A percentile compares a stretch with the other conserved stretches of the same genome.
Conservation (phyloP, 1,284 basidiomycete genomes). For the Ganoderma lucidum region DNA sequence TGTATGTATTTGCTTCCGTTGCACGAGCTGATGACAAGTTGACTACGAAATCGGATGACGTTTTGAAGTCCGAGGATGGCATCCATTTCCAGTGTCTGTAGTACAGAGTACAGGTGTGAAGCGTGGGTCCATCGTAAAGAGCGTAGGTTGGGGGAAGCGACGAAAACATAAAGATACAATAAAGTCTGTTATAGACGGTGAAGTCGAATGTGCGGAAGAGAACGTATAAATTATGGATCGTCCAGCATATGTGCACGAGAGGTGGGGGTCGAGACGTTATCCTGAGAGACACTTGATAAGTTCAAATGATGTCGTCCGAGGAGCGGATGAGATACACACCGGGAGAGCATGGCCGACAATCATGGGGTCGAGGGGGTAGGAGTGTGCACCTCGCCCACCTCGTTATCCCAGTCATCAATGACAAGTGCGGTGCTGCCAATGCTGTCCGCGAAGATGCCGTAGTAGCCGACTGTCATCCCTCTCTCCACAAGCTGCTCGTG, state of each 20-base stretch:
- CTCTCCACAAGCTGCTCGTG: conserved; percentile 31
- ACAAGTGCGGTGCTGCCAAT: conserved; percentile 32
- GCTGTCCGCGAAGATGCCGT: conserved; percentile 30
- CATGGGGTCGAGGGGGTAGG: background rate
- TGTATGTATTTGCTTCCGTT: background rate
- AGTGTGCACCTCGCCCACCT: conserved; percentile 15
- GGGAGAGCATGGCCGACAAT: background rate
- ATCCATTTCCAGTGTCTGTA: background rate
- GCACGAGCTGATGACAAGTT: background rate
- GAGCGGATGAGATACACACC: background rate
- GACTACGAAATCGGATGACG: background rate
- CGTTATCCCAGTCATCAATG: conserved; percentile 30
- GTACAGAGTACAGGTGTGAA: background rate
- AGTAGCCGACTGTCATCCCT: conserved; percentile 29
- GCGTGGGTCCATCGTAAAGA: background rate
- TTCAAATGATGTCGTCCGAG: background rate
- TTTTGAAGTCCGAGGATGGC: background rate
- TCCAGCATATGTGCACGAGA: background rate
- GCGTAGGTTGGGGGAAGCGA: background rate
- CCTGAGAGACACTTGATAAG: background rate
- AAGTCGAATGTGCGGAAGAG: background rate
- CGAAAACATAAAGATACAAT: background rate
- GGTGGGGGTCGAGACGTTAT: background rate
- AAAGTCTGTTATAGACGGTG: background rate
- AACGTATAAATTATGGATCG: background rate